phyloP scores from a whole-genome alignment of 768 basidiomycete genomes.

The Suillus subluteus region DNA sequence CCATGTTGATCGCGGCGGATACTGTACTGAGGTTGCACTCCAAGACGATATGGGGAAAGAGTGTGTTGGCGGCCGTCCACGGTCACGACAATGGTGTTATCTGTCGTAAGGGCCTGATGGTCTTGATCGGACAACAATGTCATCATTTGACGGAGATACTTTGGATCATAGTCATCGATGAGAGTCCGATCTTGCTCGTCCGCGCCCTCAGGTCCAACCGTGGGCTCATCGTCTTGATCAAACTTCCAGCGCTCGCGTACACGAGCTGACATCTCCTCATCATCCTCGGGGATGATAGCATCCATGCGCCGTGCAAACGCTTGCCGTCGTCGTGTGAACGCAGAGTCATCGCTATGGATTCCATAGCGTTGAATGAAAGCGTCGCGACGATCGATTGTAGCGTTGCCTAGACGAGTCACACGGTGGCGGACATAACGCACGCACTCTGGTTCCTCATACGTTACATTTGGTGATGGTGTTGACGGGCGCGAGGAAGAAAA shows the following conservation, averaged over 20 bases:
- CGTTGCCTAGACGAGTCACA: conserved; percentile 80
- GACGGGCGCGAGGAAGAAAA: conserved; percentile 41
- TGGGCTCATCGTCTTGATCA: conserved; percentile 65
- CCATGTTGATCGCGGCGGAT: conserved; percentile 31
- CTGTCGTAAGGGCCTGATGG: conserved; percentile 50
- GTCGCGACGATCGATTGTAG: conserved; percentile 73
- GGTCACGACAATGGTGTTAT: conserved; percentile 47
- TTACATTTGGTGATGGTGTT: conserved; percentile 24
- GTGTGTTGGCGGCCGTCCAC: conserved; percentile 55
- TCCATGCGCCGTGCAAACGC: conserved; percentile 32
- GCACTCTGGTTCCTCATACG: conserved; percentile 24
- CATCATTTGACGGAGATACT: conserved; percentile 61
- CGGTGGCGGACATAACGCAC: conserved; percentile 62
- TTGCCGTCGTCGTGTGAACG: conserved; percentile 12
- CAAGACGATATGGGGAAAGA: conserved; percentile 51
- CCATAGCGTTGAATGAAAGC: conserved; percentile 30
- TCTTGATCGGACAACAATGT: conserved; percentile 61
- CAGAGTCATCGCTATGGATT: conserved; percentile 17
- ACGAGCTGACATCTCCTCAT: conserved; percentile 45
- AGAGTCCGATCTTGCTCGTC: conserved; percentile 72
- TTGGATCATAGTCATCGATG: conserved; percentile 71
- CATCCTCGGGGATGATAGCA: conserved; percentile 30
- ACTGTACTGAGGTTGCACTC: conserved; percentile 30
- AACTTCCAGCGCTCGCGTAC: conserved; percentile 68
- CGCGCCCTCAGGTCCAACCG: conserved; percentile 55